Evolutionary conservation across 805 yeast genomes (phyloP), one percentile per base, ranked within the genome.

Genomic region (Schwanniomyces vanrijiae): DNA sequence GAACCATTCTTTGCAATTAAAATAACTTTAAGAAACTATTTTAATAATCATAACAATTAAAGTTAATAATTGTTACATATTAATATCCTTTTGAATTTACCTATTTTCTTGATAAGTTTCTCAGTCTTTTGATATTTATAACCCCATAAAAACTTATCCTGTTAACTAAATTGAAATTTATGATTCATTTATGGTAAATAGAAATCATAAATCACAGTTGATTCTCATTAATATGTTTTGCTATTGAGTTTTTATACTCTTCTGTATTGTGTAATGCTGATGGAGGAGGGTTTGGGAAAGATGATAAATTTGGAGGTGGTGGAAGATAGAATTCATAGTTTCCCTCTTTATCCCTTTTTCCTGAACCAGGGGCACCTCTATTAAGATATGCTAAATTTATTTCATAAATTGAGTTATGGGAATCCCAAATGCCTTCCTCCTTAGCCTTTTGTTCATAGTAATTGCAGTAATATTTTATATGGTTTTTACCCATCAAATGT

Each of bases 401-500:
- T 45, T 71, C 73, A 56, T 73, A 73, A 4, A 68, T 61, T 4
- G 64, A 40, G 4, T 62, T 66, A 49, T 40, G 57, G 31, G 61
- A 56, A 40, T 62, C 65, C 74, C 75, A 69, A 20, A 62, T 58
- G 2, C 75, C 73, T 10, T 66, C 54, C 46, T 66, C 68, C 43
- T 64, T 64, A 24, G 75, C 75, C 53, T 68, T 69, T 31, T 52
- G 52, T 55, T 86, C 88, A 60, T 87, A 90, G 69, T 88, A 89
- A 47, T 85, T 86, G 49, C 90, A 82, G 43, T 86, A 87, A 45
- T 78, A 74, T 50, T 79, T 76, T 37, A 87, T 71, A 64, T 90
- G 97, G 63, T 87, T 84, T 55, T 80, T 81, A 8, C 97, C 97
- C 34, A 77, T 70, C 37, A 87, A 64, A 65, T 90, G 97, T 37